Conservation (phyloP, 495 filamentous ascomycete species). For the Podospora conica region DNA sequence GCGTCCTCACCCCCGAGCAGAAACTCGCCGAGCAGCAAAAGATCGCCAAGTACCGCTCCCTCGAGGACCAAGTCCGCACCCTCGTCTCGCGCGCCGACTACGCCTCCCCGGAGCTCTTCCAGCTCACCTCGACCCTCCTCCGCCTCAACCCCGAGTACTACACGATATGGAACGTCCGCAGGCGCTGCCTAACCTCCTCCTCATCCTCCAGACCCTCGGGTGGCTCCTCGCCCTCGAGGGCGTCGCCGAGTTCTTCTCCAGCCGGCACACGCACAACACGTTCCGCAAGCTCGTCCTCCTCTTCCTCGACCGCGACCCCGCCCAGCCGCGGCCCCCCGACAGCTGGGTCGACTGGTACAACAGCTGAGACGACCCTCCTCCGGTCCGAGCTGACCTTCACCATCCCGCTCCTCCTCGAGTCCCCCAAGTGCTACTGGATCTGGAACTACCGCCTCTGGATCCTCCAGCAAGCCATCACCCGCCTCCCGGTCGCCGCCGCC, state of each 20-base stretch:
- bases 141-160: conserved; percentile 94
- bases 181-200: conserved; percentile 55
- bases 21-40: conserved; percentile 62
- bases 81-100: conserved; percentile 56
- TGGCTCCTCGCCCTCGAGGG: conserved; percentile 49
- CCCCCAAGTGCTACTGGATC: conserved; percentile 98
- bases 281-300: conserved; percentile 44
- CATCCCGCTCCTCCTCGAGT: conserved; percentile 72
- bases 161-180: conserved; percentile 94
- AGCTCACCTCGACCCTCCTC: conserved; percentile 73
- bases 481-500: conserved; percentile 50
- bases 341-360: conserved; percentile 53
- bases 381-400: conserved; percentile 68
- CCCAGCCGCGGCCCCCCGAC: conserved; percentile 41
- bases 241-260: conserved; percentile 51
- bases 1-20: conserved; percentile 59
- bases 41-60: conserved; percentile 69
- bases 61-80: conserved; percentile 59
- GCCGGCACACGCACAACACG: conserved; percentile 45
- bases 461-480: conserved; percentile 59
- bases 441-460: conserved; percentile 97
- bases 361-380: conserved; percentile 44
- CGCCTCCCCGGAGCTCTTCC: conserved; percentile 58
- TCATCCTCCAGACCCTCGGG: conserved; percentile 45
- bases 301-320: conserved; percentile 43